Percentiles rank a stretch among this genome's conserved stretches.
Conservation (phyloP, 2,329 filamentous ascomycete species). For the Xylaria sp. region DNA sequence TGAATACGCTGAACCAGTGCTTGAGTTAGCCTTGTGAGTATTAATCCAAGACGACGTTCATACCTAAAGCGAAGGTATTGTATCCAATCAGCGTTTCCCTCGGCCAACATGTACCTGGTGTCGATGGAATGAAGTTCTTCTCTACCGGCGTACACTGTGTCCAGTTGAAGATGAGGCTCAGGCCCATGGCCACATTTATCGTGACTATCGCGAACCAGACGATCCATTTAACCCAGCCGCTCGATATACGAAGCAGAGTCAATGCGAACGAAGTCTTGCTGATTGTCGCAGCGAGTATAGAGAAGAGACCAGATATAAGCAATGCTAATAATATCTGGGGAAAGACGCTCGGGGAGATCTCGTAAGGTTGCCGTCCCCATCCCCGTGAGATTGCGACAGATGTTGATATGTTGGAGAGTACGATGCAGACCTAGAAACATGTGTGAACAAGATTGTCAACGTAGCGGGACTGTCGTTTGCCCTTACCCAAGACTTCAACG, state of each 20-base stretch:
- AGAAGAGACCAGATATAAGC: conserved; percentile 34
- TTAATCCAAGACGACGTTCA: background rate
- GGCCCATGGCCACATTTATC: conserved; percentile 40
- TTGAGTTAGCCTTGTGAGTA: background rate
- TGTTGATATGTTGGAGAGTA: conserved; percentile 24
- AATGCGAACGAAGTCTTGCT: conserved; percentile 49
- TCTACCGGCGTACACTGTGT: conserved; percentile 40
- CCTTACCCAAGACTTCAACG: conserved; percentile 35
- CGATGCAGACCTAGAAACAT: conserved; percentile 17
- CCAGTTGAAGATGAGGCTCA: conserved; percentile 40
- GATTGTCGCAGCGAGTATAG: conserved; percentile 40
- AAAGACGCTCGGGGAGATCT: conserved; percentile 19
- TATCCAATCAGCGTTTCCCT: conserved; percentile 39
- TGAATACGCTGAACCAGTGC: conserved; percentile 37
- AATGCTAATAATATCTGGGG: conserved; percentile 30
- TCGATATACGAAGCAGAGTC: conserved; percentile 43
- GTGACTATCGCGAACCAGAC: conserved; percentile 44
- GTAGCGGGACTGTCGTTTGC: background rate
- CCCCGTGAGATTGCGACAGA: conserved; percentile 30
- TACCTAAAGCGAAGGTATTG: conserved; percentile 42
- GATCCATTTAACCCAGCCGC: conserved; percentile 35
- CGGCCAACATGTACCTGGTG: conserved; percentile 42
- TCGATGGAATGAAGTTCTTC: conserved; percentile 37
- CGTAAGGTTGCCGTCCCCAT: conserved; percentile 26
- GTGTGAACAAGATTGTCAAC: background rate